phyloP scores from a whole-genome alignment of 192 early-diverging fungal genomes.

The Endogone sp. region DNA sequence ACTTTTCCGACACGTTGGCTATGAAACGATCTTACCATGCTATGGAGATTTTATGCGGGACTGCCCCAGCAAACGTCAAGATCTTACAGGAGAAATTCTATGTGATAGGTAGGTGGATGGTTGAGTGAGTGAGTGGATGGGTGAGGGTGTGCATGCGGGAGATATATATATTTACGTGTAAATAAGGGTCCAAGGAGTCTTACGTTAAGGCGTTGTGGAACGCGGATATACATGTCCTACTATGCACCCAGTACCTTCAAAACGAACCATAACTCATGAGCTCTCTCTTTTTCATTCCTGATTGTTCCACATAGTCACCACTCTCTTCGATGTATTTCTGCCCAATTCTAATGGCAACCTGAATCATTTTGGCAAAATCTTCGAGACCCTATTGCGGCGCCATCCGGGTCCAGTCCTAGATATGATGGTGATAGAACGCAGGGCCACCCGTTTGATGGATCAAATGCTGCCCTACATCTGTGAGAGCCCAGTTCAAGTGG shows the following conservation, averaged over 20 bases:
- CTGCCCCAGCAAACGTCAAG: slow-evolving; percentile 22
- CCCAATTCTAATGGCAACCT: slow-evolving; percentile 23
- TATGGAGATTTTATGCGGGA: slow-evolving; percentile 25
- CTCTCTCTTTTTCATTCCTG: too few relatives aligned
- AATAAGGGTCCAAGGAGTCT: too few relatives aligned
- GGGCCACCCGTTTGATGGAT: slow-evolving; percentile 18
- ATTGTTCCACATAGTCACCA: slow-evolving; percentile 6
- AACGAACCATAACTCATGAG: too few relatives aligned
- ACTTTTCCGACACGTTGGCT: slow-evolving; percentile 16
- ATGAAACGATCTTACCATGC: slow-evolving; percentile 33
- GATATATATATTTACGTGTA: too few relatives aligned
- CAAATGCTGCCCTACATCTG: slow-evolving; percentile 22
- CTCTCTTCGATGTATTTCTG: slow-evolving; percentile 19
- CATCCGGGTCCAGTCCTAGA: slow-evolving; percentile 25
- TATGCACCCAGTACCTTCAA: too few relatives aligned
- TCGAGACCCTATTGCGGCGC: slow-evolving; percentile 21
- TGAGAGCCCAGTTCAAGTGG: slow-evolving; percentile 13
- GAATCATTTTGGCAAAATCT: slow-evolving; percentile 27
- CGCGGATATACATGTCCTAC: too few relatives aligned
- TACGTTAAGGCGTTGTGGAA: too few relatives aligned
- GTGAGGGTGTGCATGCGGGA: too few relatives aligned
- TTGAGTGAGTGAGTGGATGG: too few relatives aligned
- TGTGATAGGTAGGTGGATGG: slow-evolving; percentile 16
- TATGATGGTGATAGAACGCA: slow-evolving; percentile 8
- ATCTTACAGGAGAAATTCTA: slow-evolving; percentile 18